phyloP scores from a whole-genome alignment of 179 eudicot species.

The Heliamphora pulchella region DNA sequence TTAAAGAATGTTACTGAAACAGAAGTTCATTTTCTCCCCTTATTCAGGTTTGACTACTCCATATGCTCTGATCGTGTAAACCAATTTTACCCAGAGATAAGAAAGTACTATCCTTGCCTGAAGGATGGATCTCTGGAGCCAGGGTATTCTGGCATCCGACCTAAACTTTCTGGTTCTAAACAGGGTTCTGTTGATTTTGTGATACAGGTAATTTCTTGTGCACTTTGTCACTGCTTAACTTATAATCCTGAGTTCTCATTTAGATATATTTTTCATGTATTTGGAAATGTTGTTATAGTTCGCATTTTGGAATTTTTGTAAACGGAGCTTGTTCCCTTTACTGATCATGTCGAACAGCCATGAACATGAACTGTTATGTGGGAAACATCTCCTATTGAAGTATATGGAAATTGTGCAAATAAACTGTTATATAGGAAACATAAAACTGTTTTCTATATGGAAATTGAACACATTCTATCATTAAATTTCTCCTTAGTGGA shows the following conservation, averaged over 20 bases:
- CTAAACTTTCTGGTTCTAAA: slow-evolving; percentile 72
- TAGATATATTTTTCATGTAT: background rate
- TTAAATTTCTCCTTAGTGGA: background rate
- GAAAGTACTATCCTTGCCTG: slow-evolving; percentile 69
- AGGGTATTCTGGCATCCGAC: slow-evolving; percentile 76
- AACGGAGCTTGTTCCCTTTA: background rate
- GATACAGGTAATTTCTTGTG: slow-evolving; percentile 49
- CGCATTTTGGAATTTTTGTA: background rate
- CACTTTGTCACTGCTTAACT: background rate
- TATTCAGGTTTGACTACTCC: slow-evolving; percentile 71
- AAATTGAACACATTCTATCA: background rate
- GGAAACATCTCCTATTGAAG: background rate
- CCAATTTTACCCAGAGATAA: slow-evolving; percentile 64
- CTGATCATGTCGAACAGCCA: background rate
- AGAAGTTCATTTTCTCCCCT: background rate
- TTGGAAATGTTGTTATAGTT: background rate
- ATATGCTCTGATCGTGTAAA: slow-evolving; percentile 45
- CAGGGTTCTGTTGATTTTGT: slow-evolving; percentile 62
- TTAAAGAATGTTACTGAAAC: background rate
- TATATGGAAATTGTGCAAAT: background rate
- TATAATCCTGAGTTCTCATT: background rate
- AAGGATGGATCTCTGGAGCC: slow-evolving; percentile 75
- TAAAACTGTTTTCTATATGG: background rate
- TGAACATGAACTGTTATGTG: background rate
- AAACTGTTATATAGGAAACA: background rate